Conservation (phyloP, 495 filamentous ascomycete genomes). For the Xylaria cubensis region DNA sequence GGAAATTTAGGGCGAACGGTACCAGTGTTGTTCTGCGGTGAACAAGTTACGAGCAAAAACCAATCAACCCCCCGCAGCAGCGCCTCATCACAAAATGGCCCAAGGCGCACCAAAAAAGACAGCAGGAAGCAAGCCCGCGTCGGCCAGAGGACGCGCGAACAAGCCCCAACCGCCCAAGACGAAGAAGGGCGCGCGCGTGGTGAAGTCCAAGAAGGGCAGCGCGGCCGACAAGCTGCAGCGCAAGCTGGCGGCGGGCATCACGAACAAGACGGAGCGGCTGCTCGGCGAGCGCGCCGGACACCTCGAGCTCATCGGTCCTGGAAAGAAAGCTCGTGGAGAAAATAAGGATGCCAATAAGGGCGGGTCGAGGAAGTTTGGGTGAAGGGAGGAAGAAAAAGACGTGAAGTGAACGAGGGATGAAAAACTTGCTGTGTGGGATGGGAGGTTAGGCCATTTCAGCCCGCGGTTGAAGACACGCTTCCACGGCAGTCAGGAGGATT, state of each 20-base stretch:
- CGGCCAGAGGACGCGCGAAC: constrained; percentile 38
- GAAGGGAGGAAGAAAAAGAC: constrained; percentile 24
- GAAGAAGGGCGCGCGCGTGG: constrained; percentile 43
- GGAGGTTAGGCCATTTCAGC: no score
- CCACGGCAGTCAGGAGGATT: no score
- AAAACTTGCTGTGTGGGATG: no score
- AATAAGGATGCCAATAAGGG: constrained; percentile 48
- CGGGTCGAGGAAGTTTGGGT: constrained; percentile 57
- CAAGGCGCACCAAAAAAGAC: constrained; percentile 54
- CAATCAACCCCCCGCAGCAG: not conserved
- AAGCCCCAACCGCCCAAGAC: constrained; percentile 45
- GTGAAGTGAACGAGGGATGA: no score
- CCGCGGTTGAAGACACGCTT: no score
- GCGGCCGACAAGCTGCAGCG: constrained; percentile 50
- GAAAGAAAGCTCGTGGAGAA: constrained; percentile 41
- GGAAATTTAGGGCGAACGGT: not conserved
- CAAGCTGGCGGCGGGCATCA: constrained; percentile 51
- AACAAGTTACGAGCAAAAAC: constrained; percentile 7
- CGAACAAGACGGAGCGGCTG: constrained; percentile 52
- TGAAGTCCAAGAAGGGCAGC: constrained; percentile 47
- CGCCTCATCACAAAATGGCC: constrained; percentile 45
- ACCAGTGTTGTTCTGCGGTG: not conserved
- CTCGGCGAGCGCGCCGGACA: constrained; percentile 56
- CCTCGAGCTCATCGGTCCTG: constrained; percentile 57
- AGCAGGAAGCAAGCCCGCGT: constrained; percentile 28